Evolutionary conservation across 345 rosid species (phyloP), one percentile per base, ranked within the genome.

Genomic region (Gossypium raimondii): DNA sequence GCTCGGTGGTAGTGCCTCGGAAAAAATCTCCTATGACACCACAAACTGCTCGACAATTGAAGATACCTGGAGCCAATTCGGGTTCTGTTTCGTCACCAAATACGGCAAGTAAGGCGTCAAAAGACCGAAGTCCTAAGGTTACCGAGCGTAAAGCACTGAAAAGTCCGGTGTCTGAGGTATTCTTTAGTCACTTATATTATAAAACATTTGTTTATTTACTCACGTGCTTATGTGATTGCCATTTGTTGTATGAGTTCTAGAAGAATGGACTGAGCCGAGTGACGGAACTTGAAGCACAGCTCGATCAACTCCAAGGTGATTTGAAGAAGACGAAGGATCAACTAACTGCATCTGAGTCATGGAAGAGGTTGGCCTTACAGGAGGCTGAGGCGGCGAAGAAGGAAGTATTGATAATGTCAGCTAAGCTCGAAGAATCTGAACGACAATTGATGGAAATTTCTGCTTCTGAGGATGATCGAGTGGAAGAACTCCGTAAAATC

Each of bases 311-410:
- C 64, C 93, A 86, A 84, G 97, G 86, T 61, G 97, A 93, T 67
- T 87, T 96, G 25, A 90, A 89, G 82, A 96, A 80, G 84, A 84
- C 87, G 9, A 96, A 89, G 80, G 96, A 91, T 34, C 90, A 93
- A 78, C 84, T 93, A 70, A 90, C 47, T 24, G 75, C 87, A 34
- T 87, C 97, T 2, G 98, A 96, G 81, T 83, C 92, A 6, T 84
- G 68, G 69, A 96, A 87, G 83, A 89, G 87, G 78, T 80, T 79
- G 77, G 93, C 95, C 59, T 85, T 82, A 77, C 85, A 90, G 73
- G 97, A 96, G 76, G 89, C 92, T 29, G 92, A 89, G 58, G 99
- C 90, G 44, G 81, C 91, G 57, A 90, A 89, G 82, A 86, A 83
- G 73, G 84, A 85, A 76, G 70, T 89, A 10, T 75, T 79, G 2